Percentiles rank a stretch among this genome's conserved stretches.
phyloP scores from a whole-genome alignment of 2,329 filamentous ascomycete genomes.

The Dactylonectria estremocensis region DNA sequence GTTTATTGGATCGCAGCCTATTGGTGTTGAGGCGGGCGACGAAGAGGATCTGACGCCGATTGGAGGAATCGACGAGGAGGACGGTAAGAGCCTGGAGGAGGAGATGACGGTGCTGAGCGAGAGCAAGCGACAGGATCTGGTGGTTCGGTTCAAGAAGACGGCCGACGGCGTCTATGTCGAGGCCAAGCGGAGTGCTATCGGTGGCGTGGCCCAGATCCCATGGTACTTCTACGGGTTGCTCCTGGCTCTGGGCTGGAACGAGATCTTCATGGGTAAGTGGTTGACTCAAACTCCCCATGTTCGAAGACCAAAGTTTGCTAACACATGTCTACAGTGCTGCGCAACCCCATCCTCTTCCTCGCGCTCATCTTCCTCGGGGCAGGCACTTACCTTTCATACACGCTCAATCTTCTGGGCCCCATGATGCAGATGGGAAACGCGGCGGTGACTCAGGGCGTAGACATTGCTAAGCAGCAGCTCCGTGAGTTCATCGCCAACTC shows the following conservation, averaged over 20 bases:
- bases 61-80: conserved; percentile 94
- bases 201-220: conserved; percentile 93
- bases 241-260: conserved; percentile 97
- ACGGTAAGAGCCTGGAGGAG: conserved; percentile 94
- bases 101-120: conserved; percentile 97
- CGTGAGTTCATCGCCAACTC: conserved; percentile 90
- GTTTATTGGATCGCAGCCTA: conserved; percentile 86
- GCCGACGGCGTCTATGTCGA: conserved; percentile 98
- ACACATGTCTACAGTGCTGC: conserved; percentile 75
- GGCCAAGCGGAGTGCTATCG: conserved; percentile 96
- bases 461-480: conserved; percentile 92
- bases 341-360: conserved; percentile 94
- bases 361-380: conserved; percentile 83
- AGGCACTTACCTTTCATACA: conserved; percentile 91
- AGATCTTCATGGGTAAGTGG: conserved; percentile 89
- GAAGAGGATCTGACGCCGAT: conserved; percentile 93
- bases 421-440: conserved; percentile 97
- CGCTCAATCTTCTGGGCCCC: conserved; percentile 93
- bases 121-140: conserved; percentile 90
- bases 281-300: not conserved
- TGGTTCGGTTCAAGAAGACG: conserved; percentile 97
- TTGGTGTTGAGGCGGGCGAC: conserved; percentile 82
- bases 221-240: conserved; percentile 94
- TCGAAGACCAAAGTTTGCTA: conserved; percentile 21
- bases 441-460: conserved; percentile 86